Percentiles rank a stretch among this genome's conserved stretches.
These are phyloP conservation scores for Lichtheimia corymbifera DNA, from an alignment of 371 early-diverging fungal genomes.

Conservation along the genomic window DNA sequence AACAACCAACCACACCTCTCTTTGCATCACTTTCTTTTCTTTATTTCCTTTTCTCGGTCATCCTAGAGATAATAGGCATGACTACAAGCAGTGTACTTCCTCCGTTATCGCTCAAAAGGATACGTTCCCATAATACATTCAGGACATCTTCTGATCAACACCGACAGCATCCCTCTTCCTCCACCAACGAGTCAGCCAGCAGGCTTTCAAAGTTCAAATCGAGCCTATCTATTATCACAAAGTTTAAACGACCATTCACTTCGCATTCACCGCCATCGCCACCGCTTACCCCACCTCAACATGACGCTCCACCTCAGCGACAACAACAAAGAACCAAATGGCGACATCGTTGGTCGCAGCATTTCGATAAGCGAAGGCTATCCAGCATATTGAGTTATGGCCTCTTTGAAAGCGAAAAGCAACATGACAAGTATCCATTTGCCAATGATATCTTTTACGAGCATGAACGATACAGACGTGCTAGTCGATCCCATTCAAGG, in stretches of 20 bases:
- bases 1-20: too few relatives aligned
- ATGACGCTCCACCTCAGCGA: neutral
- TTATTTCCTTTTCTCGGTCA: neutral
- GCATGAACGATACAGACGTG: conserved; percentile 3
- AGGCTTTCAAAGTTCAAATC: conserved; percentile 29
- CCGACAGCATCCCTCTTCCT: neutral
- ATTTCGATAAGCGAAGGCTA: conserved; percentile 6
- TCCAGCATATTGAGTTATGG: neutral
- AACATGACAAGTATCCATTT: neutral
- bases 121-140: conserved; percentile 23
- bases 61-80: neutral
- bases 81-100: neutral
- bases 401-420: neutral
- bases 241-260: conserved; percentile 18
- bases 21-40: neutral
- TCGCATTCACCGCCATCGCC: conserved; percentile 5
- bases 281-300: conserved; percentile 1
- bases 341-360: conserved; percentile 5
- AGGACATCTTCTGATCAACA: conserved; percentile 11
- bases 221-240: conserved; percentile 20
- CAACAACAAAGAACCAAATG: neutral
- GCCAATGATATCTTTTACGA: conserved; percentile 1
- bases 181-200: conserved; percentile 13
- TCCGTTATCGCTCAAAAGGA: conserved; percentile 18
- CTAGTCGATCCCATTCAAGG: conserved; percentile 7